A percentile compares a stretch with the other conserved stretches of the same genome.
Conservation (phyloP, 2,329 filamentous ascomycete genomes). For the Colletotrichum sublineola region DNA sequence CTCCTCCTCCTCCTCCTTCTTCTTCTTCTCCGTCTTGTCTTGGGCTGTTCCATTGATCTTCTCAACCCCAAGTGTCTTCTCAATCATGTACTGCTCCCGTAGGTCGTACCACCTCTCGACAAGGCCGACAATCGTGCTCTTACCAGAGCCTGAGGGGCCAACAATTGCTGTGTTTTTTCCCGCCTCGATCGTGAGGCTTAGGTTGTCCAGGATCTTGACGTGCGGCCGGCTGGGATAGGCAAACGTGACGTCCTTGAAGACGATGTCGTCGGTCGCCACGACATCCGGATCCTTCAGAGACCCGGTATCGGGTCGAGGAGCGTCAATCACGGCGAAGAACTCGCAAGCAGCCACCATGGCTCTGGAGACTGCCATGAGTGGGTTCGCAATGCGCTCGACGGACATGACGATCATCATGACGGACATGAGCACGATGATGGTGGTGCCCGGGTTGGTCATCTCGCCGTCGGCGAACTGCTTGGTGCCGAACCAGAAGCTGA, state of each 20-base stretch:
- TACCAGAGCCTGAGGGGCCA: constrained; percentile 79
- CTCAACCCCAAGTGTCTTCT: constrained; percentile 62
- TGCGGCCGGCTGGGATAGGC: constrained; percentile 77
- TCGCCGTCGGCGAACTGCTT: constrained; percentile 46
- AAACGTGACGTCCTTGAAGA: constrained; percentile 75
- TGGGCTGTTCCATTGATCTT: constrained; percentile 55
- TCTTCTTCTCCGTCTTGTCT: constrained; percentile 46
- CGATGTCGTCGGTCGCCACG: constrained; percentile 55
- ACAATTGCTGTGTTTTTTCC: constrained; percentile 81
- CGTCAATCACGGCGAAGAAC: constrained; percentile 69
- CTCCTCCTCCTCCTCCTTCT: no score
- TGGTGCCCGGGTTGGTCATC: constrained; percentile 35
- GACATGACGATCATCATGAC: constrained; percentile 71
- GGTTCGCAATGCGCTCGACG: constrained; percentile 68
- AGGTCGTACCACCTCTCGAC: constrained; percentile 80
- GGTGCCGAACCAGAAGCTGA: constrained; percentile 74
- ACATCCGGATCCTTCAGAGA: constrained; percentile 54
- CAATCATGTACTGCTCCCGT: constrained; percentile 64
- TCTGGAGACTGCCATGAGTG: constrained; percentile 68
- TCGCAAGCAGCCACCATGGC: constrained; percentile 70
- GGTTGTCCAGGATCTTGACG: constrained; percentile 71
- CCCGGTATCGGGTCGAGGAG: constrained; percentile 55
- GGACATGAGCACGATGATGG: constrained; percentile 62
- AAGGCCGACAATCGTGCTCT: constrained; percentile 79
- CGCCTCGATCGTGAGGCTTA: constrained; percentile 70